Evolutionary conservation across 164 flowering plant species (phyloP).

Genomic region (Nymphaea thermarum): DNA sequence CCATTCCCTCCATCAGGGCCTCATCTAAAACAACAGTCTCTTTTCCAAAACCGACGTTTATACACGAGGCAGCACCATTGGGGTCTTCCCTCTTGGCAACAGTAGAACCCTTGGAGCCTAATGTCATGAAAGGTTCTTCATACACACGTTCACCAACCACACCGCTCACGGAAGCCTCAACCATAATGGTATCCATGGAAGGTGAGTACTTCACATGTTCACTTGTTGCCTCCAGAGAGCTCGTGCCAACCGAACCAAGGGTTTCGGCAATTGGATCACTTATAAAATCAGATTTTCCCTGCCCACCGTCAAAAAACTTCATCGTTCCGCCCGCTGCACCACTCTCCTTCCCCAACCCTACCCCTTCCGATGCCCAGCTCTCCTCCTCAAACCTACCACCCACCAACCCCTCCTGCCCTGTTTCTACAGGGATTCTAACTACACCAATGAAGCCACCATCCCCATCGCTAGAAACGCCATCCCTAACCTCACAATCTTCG

Average conservation of each 20-base stretch:
- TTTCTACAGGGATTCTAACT: conserved; percentile 1
- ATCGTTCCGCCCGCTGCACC: not conserved
- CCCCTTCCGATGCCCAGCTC: not conserved
- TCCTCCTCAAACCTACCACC: conserved; percentile 4
- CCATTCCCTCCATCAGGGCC: not conserved
- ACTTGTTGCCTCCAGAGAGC: not conserved
- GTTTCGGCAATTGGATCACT: not conserved
- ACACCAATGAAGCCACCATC: not conserved
- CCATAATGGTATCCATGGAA: too few relatives aligned
- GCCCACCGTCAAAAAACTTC: not conserved
- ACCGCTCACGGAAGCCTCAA: too few relatives aligned
- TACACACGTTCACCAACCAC: too few relatives aligned
- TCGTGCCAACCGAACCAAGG: not conserved
- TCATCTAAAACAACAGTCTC: not conserved
- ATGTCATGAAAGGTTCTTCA: too few relatives aligned
- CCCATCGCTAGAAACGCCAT: not conserved
- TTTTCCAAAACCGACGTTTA: not conserved
- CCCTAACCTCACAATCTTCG: conserved; percentile 5
- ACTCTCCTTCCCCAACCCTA: not conserved
- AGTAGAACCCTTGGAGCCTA: not conserved
- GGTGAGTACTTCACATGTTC: too few relatives aligned
- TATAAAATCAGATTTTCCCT: not conserved
- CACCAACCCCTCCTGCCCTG: conserved; percentile 1
- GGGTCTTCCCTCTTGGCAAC: not conserved
- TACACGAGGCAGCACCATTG: not conserved